Evolutionary conservation across 805 yeast genomes (phyloP).

Genomic region (Candida coleopterorum): DNA sequence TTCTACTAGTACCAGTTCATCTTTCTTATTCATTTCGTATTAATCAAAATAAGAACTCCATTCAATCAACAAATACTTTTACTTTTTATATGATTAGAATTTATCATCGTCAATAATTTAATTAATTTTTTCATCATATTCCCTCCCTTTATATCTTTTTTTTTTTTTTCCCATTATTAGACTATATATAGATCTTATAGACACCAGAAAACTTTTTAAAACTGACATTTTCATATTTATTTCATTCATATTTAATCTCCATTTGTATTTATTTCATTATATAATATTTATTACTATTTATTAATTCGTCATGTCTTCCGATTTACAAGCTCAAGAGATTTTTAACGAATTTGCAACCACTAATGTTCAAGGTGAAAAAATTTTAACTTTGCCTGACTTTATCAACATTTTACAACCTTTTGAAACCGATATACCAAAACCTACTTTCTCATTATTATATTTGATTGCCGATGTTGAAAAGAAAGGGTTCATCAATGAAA

Average conservation of each 20-base stretch:
- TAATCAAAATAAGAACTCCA: no score
- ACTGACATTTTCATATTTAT: neutral
- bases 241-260: no score
- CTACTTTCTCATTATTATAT: conserved; percentile 53
- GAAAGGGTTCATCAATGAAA: conserved; percentile 61
- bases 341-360: conserved; percentile 35
- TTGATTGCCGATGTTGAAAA: conserved; percentile 70
- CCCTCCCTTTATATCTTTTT: neutral
- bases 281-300: no score
- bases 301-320: conserved; percentile 13
- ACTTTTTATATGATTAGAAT: no score
- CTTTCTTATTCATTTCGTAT: no score
- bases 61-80: neutral
- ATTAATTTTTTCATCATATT: no score
- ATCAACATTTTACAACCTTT: conserved; percentile 37
- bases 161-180: neutral
- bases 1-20: no score
- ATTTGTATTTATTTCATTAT: no score
- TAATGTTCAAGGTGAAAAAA: conserved; percentile 18
- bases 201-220: no score
- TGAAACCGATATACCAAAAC: conserved; percentile 34
- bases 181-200: neutral
- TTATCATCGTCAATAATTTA: neutral
- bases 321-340: conserved; percentile 26
- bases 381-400: conserved; percentile 32